phyloP scores from a whole-genome alignment of 202 grass and related monocot species.

The Setaria italica region DNA sequence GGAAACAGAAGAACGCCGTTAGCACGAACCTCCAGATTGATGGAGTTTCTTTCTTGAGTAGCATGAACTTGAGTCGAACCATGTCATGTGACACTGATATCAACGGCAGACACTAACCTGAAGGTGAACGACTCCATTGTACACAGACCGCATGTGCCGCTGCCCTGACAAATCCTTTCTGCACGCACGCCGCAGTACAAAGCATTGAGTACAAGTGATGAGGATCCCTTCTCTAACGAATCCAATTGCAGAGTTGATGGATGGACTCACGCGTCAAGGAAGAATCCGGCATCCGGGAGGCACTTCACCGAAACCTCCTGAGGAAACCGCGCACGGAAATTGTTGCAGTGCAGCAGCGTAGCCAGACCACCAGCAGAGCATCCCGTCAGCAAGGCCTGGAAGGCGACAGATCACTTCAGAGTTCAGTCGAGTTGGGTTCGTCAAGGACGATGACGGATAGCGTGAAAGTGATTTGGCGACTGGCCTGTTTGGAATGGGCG shows the following conservation, averaged over 20 bases:
- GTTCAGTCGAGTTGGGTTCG: background rate
- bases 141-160: background rate
- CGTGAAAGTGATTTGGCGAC: no score
- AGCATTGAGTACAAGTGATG: no score
- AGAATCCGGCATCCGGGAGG: constrained; percentile 8
- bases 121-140: constrained; percentile 7
- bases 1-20: background rate
- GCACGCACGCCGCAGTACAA: background rate
- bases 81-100: background rate
- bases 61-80: background rate
- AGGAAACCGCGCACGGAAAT: constrained; percentile 6
- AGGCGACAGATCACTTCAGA: background rate
- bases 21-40: background rate
- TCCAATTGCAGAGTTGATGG: background rate
- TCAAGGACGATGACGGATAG: background rate
- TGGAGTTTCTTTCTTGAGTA: background rate
- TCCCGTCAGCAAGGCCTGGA: constrained; percentile 70
- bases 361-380: constrained; percentile 80
- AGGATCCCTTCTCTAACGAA: no score
- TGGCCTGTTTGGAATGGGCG: constrained; percentile 46
- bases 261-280: background rate
- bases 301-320: background rate
- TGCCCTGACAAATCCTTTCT: constrained; percentile 19
- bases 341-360: constrained; percentile 66
- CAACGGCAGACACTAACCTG: background rate